phyloP scores from a whole-genome alignment of 2,329 filamentous ascomycete species.

The Aureobasidium sp. region DNA sequence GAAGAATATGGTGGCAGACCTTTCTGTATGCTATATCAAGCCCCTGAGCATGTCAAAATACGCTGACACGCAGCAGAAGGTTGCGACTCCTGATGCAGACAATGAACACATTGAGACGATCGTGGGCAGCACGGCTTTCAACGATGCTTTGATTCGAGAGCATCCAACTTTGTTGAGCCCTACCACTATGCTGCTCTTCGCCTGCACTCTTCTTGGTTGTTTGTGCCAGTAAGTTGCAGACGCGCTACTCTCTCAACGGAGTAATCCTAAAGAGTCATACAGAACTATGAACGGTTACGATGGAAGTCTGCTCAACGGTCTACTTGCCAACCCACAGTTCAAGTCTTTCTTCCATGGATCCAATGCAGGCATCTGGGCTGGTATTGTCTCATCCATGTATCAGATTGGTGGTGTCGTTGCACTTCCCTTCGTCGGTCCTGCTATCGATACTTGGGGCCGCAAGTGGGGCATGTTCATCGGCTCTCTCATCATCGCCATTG shows the following conservation, averaged over 20 bases:
- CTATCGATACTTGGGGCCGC: conserved; percentile 44
- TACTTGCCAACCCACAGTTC: conserved; percentile 44
- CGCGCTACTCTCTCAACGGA: conserved; percentile 4
- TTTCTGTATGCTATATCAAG: background rate
- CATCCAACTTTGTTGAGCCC: conserved; percentile 29
- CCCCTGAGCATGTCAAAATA: background rate
- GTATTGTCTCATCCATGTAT: conserved; percentile 42
- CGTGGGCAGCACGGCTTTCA: conserved; percentile 47
- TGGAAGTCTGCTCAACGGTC: conserved; percentile 49
- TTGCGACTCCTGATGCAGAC: background rate
- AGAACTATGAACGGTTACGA: conserved; percentile 54
- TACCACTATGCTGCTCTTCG: conserved; percentile 21
- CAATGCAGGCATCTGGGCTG: conserved; percentile 38
- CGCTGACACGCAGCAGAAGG: background rate
- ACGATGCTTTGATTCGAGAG: conserved; percentile 50
- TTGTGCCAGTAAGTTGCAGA: conserved; percentile 23
- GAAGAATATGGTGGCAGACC: background rate
- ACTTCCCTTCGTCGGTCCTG: conserved; percentile 41
- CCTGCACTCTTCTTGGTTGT: conserved; percentile 19
- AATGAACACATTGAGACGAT: conserved; percentile 38
- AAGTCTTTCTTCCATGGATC: conserved; percentile 36
- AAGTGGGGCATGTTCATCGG: conserved; percentile 42
- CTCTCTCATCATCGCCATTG: conserved; percentile 58
- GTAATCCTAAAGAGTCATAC: conserved; percentile 30
- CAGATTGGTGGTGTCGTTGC: conserved; percentile 41